Evolutionary conservation across 805 yeast species (phyloP), one percentile per base, ranked within the genome.

Genomic region (Ogataea henricii): DNA sequence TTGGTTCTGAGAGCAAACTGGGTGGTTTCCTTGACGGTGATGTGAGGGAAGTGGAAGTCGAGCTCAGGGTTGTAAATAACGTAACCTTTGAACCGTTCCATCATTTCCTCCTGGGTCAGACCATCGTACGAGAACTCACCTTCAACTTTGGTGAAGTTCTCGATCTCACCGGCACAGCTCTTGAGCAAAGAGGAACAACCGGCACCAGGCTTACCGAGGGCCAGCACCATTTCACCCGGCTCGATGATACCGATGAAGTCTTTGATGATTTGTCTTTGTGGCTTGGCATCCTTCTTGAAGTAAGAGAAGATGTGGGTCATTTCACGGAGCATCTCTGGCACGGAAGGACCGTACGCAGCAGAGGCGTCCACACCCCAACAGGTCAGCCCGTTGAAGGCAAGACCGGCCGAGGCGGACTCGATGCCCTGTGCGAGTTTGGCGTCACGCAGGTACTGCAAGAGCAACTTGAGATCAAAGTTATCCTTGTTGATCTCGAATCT

Each of bases 171-270:
- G 10, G 89, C 80, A 54, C 85, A 69, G 2, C 86, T 76, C 56
- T 82, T 82, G 62, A 85, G 69, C 40, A 85, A 70, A 2, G 89
- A 78, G 3, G 91, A 82, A 63, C 91, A 86, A 40, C 94, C 94
- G 22, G 92, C 84, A 57, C 92, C 90, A 1, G 92, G 90, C 52
- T 85, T 77, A 45, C 87, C 89, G 29, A 83, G 65, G 5, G 85
- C 90, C 41, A 85, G 68, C 26, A 82, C 74, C 82, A 84, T 77
- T 57, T 84, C 89, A 56, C 90, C 89, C 1, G 86, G 78, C 49
- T 62, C 59, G 39, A 60, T 68, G 33, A 73, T 68, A 64, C 77
- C 78, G 30, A 70, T 63, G 54, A 71, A 64, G 42, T 71, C 66
- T 54, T 67, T 70, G 45, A 74, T 69, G 46, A 74, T 71, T 47